These are phyloP conservation scores for Saccharomyces pastorianus DNA, from an alignment of 1,139 yeast genomes.

Conservation along the genomic window DNA sequence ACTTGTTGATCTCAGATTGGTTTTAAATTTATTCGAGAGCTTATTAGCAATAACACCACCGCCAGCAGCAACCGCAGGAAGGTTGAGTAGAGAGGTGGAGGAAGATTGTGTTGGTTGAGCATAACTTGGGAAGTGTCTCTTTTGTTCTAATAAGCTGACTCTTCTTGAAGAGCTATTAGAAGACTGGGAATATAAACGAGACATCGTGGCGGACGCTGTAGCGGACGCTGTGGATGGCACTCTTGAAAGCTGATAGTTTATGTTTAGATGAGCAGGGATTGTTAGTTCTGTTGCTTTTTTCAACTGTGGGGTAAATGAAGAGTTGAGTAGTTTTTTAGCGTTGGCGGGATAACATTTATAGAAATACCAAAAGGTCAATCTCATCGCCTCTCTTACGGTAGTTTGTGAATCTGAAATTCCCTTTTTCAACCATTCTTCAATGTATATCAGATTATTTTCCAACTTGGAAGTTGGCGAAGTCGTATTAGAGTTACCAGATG, in stretches of 20 bases:
- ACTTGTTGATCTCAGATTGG: slow-evolving; percentile 21
- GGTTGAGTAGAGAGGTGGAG: background rate
- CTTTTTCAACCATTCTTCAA: slow-evolving; percentile 47
- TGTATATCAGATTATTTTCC: slow-evolving; percentile 37
- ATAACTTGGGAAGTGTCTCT: slow-evolving; percentile 23
- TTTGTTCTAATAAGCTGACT: background rate
- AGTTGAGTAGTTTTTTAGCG: slow-evolving; percentile 37
- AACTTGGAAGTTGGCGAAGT: slow-evolving; percentile 27
- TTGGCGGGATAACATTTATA: slow-evolving; percentile 42
- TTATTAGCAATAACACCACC: background rate
- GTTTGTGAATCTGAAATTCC: slow-evolving; percentile 78
- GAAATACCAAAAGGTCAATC: slow-evolving; percentile 68
- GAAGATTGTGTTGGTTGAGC: slow-evolving; percentile 31
- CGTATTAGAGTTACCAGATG: background rate
- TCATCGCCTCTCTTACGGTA: slow-evolving; percentile 65
- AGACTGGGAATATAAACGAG: slow-evolving; percentile 9
- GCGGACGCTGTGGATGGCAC: slow-evolving; percentile 3
- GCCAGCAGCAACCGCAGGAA: background rate
- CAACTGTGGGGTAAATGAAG: slow-evolving; percentile 34
- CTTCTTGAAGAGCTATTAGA: slow-evolving; percentile 13
- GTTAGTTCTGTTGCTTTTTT: slow-evolving; percentile 50
- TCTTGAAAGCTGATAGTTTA: slow-evolving; percentile 15
- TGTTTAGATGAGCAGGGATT: slow-evolving; percentile 36
- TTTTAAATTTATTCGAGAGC: slow-evolving; percentile 11
- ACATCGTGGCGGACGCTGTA: slow-evolving; percentile 7